Conservation (phyloP, 2,329 filamentous ascomycete species). For the Dactylellina parvicollis region DNA sequence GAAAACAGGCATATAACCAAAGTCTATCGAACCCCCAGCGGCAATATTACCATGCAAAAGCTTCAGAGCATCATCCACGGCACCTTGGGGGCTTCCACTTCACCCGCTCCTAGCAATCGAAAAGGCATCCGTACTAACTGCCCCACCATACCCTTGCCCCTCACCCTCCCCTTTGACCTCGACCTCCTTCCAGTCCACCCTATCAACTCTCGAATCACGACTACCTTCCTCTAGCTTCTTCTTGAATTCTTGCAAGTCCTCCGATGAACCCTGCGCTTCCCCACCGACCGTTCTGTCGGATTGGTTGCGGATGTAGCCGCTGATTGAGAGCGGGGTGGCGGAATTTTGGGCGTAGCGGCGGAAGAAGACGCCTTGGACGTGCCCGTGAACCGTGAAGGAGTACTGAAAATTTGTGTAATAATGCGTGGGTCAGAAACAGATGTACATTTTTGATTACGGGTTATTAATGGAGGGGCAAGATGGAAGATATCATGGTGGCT, state of each 20-base stretch:
- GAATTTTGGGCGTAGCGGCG: constrained; percentile 36
- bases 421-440: too few species aligned
- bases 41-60: too few species aligned
- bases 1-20: too few species aligned
- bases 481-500: neutral
- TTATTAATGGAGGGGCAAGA: neutral
- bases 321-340: constrained; percentile 24
- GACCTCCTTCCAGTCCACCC: constrained; percentile 42
- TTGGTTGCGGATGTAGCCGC: constrained; percentile 34
- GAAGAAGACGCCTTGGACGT: constrained; percentile 51
- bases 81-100: neutral
- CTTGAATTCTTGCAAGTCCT: constrained; percentile 34
- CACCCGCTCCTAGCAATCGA: constrained; percentile 11
- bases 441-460: neutral
- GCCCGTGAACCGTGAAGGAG: constrained; percentile 48
- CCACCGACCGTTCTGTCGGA: constrained; percentile 18
- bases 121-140: constrained; percentile 13
- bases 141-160: constrained; percentile 31
- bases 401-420: constrained; percentile 3
- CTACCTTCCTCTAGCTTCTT: constrained; percentile 28
- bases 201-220: constrained; percentile 13
- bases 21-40: too few species aligned
- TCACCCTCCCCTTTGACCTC: constrained; percentile 30
- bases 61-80: neutral
- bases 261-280: constrained; percentile 28